These are phyloP conservation scores for Laetiporus sulphureus DNA, from an alignment of 1,284 basidiomycete genomes.

Conservation along the genomic window DNA sequence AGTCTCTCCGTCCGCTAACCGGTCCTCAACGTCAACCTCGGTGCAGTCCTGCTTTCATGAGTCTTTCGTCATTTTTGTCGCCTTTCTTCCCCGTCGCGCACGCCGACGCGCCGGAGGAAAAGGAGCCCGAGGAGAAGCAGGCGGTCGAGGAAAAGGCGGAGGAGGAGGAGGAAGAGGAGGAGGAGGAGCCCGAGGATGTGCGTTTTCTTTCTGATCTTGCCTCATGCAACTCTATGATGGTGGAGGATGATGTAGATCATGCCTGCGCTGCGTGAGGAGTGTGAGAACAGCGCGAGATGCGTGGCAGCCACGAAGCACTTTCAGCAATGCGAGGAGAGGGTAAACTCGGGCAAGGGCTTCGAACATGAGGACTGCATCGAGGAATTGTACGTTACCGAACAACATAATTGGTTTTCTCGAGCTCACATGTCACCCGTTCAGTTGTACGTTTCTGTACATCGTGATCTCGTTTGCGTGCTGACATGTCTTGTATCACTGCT, in stretches of 20 bases:
- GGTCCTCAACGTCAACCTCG: background rate
- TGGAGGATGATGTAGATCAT: constrained; percentile 37
- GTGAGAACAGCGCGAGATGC: constrained; percentile 65
- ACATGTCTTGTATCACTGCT: background rate
- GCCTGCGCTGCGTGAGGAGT: constrained; percentile 71
- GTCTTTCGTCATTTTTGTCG: constrained; percentile 55
- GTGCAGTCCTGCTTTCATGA: constrained; percentile 14
- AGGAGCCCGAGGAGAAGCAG: constrained; percentile 25
- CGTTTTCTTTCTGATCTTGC: constrained; percentile 25
- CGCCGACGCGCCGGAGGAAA: constrained; percentile 48
- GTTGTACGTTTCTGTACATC: constrained; percentile 46
- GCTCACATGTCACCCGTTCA: constrained; percentile 16
- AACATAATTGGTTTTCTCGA: constrained; percentile 21
- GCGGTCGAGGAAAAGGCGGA: constrained; percentile 28
- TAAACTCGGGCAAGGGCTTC: constrained; percentile 75
- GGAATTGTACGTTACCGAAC: constrained; percentile 73
- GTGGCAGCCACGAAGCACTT: constrained; percentile 76
- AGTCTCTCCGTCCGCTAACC: background rate
- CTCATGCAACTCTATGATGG: background rate
- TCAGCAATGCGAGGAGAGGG: constrained; percentile 85
- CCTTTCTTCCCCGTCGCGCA: constrained; percentile 52
- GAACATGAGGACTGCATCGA: constrained; percentile 89
- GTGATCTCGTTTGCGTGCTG: no score
- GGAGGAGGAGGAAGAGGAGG: constrained; percentile 57
- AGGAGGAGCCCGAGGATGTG: constrained; percentile 69